Evolutionary conservation across 805 yeast species (phyloP).

Genomic region (Cyberlindnera subsufficiens): DNA sequence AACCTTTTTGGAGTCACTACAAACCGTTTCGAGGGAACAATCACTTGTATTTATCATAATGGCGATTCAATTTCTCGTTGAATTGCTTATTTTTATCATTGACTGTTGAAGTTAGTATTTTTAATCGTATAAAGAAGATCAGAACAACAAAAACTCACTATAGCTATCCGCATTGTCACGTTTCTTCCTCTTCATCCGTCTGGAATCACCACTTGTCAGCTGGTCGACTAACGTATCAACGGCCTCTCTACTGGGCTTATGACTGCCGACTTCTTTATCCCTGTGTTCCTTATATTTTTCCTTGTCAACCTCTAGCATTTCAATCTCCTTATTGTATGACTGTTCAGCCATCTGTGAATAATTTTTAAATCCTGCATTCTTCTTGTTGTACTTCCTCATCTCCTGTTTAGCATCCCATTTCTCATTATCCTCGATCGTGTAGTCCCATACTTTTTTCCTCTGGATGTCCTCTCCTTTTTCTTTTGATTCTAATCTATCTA

Average conservation of each 20-base stretch:
- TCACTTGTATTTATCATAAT: conserved; percentile 5
- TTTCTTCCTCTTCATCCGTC: conserved; percentile 35
- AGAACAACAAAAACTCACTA: conserved; percentile 16
- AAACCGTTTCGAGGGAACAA: not conserved
- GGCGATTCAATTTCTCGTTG: conserved; percentile 57
- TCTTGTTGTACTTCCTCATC: conserved; percentile 22
- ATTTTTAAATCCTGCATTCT: conserved; percentile 40
- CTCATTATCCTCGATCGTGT: conserved; percentile 60
- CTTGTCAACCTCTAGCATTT: conserved; percentile 30
- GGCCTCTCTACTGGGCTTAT: conserved; percentile 32
- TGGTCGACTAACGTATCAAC: conserved; percentile 28
- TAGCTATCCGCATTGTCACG: conserved; percentile 28
- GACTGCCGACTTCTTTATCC: conserved; percentile 20
- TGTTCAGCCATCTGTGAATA: conserved; percentile 51
- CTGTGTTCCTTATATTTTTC: conserved; percentile 39
- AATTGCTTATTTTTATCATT: conserved; percentile 72
- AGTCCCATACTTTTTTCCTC: conserved; percentile 43
- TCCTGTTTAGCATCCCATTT: conserved; percentile 46
- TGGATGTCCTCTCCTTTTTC: conserved; percentile 36
- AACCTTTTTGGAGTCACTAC: not conserved
- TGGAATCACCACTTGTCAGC: conserved; percentile 15
- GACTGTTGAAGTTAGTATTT: conserved; percentile 30
- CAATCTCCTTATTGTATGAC: conserved; percentile 50
- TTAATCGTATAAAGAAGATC: not conserved
- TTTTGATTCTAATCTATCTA: conserved; percentile 23